Evolutionary conservation across 306 rosid species (phyloP).

Genomic region (Vigna mungo): DNA sequence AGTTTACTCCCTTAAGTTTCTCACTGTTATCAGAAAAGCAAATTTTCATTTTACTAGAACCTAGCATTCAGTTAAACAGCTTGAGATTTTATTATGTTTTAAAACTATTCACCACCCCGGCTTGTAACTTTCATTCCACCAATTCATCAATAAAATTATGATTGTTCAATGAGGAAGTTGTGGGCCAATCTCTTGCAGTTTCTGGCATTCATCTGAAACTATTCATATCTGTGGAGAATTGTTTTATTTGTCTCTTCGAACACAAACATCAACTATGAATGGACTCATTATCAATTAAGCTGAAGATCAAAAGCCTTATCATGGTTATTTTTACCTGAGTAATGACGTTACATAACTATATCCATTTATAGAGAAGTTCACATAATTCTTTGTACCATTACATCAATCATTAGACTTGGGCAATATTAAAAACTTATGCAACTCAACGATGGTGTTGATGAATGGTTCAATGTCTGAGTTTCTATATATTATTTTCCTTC

Average conservation of each 20-base stretch:
- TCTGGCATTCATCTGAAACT: conserved; percentile 9
- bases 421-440: neutral
- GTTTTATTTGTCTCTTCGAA: neutral
- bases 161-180: conserved; percentile 40
- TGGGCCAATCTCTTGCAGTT: neutral
- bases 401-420: neutral
- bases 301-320: neutral
- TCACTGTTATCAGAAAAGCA: conserved; percentile 30
- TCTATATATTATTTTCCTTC: neutral
- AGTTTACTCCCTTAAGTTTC: conserved; percentile 32
- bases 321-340: neutral
- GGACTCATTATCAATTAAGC: neutral
- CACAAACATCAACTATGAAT: neutral
- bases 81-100: conserved; percentile 34
- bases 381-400: conserved; percentile 10
- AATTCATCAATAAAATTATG: conserved; percentile 40
- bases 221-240: conserved; percentile 21
- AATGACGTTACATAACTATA: neutral
- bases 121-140: conserved; percentile 44
- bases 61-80: conserved; percentile 38
- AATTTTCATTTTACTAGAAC: conserved; percentile 32
- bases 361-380: neutral
- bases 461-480: neutral
- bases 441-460: neutral
- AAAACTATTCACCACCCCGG: conserved; percentile 8